These are phyloP conservation scores for Polyporus arcularius DNA, from an alignment of 768 basidiomycete genomes.

Conservation along the genomic window DNA sequence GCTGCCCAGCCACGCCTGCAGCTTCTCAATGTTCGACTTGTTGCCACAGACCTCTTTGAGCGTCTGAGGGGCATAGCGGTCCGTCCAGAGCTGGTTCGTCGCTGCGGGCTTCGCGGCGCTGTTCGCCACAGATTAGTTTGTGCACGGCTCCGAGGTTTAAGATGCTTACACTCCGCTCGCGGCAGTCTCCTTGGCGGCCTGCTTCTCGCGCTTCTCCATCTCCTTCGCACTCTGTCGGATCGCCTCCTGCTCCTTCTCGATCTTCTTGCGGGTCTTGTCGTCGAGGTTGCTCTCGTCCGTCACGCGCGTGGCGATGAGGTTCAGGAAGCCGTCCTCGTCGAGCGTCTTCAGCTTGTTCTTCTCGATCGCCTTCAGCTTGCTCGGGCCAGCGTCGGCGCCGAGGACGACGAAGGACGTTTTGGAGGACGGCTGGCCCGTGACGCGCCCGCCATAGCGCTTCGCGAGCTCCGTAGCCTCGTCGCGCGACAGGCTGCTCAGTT, in stretches of 20 bases:
- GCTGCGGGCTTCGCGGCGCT: neutral
- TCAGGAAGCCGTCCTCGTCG: conserved; percentile 84
- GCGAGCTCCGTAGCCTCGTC: conserved; percentile 87
- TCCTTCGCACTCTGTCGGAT: conserved; percentile 74
- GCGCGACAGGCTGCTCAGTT: conserved; percentile 81
- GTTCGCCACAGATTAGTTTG: neutral
- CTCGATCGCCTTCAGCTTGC: conserved; percentile 85
- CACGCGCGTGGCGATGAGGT: conserved; percentile 73
- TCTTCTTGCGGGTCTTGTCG: conserved; percentile 79
- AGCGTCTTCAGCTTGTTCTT: conserved; percentile 76
- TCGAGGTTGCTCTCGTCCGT: conserved; percentile 43
- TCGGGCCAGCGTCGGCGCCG: conserved; percentile 84
- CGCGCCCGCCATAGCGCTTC: conserved; percentile 91
- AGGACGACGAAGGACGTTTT: conserved; percentile 90
- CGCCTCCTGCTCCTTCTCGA: conserved; percentile 77
- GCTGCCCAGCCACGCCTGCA: conserved; percentile 82
- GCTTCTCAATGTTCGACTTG: conserved; percentile 87
- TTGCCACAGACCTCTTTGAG: conserved; percentile 95
- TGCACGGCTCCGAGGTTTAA: neutral
- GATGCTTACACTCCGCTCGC: conserved; percentile 19
- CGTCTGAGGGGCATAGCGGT: conserved; percentile 86
- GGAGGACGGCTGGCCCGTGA: conserved; percentile 79
- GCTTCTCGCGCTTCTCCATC: conserved; percentile 74
- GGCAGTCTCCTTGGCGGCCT: conserved; percentile 40
- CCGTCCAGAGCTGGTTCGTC: conserved; percentile 85